Evolutionary conservation across 2,329 filamentous ascomycete genomes (phyloP).

Genomic region (Zasmidium cellare): DNA sequence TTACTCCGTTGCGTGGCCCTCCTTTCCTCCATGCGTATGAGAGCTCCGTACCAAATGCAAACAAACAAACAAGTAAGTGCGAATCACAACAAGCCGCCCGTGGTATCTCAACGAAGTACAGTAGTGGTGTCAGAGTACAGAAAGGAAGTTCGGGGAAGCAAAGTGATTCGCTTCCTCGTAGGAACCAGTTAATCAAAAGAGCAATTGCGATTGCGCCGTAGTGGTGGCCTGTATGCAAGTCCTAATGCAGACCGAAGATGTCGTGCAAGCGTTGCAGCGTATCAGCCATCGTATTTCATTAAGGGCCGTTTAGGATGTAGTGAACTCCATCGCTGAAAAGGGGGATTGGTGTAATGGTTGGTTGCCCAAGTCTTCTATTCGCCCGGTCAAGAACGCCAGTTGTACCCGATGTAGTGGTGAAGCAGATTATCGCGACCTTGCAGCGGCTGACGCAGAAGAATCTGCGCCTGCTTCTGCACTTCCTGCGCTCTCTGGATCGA

Average conservation of each 20-base stretch:
- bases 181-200: not conserved
- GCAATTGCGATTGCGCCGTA: not conserved
- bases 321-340: not conserved
- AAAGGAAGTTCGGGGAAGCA: not conserved
- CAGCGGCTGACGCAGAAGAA: conserved; percentile 16
- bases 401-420: not conserved
- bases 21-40: not conserved
- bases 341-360: not conserved
- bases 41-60: not conserved
- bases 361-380: conserved; percentile 4
- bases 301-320: not conserved
- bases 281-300: conserved; percentile 2
- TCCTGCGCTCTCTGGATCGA: conserved; percentile 22
- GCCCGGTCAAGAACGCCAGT: not conserved
- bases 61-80: not conserved
- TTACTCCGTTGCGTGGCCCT: not conserved
- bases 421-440: conserved; percentile 17
- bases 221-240: not conserved
- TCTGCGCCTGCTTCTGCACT: conserved; percentile 16
- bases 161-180: not conserved
- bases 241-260: conserved; percentile 1
- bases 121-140: not conserved
- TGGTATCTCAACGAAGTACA: not conserved
- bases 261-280: not conserved
- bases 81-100: not conserved